Conservation (phyloP, 192 early-diverging fungal genomes). For the Chytriomyces hyalinus region DNA sequence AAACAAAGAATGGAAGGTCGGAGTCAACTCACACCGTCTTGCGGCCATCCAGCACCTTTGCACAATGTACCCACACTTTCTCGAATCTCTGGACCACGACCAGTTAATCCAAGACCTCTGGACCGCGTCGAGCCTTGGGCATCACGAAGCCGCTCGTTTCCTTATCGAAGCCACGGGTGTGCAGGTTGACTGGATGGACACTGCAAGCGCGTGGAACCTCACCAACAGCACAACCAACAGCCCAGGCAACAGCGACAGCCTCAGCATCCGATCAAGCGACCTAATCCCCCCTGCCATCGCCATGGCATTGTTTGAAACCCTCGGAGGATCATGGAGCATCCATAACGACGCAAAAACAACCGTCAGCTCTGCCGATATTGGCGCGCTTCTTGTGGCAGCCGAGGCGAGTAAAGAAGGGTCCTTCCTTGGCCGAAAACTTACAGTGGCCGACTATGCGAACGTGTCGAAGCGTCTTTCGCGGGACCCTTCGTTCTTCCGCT, state of each 20-base stretch:
- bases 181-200: constrained; percentile 34
- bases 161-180: constrained; percentile 11
- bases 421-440: neutral
- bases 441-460: constrained; percentile 17
- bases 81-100: neutral
- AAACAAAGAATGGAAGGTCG: neutral
- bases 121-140: constrained; percentile 7
- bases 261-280: constrained; percentile 3
- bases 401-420: constrained; percentile 5
- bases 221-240: neutral
- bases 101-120: constrained; percentile 18
- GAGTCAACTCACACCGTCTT: neutral
- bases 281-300: constrained; percentile 24
- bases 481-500: constrained; percentile 10
- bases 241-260: neutral
- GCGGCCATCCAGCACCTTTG: constrained; percentile 4
- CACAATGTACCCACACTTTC: neutral
- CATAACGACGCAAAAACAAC: neutral
- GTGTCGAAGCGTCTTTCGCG: constrained; percentile 16
- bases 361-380: constrained; percentile 16
- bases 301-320: constrained; percentile 28
- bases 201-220: constrained; percentile 13
- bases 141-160: constrained; percentile 18
- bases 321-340: constrained; percentile 21
- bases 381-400: constrained; percentile 27